Evolutionary conservation across 768 basidiomycete genomes (phyloP).

Genomic region (Lactarius quietus): DNA sequence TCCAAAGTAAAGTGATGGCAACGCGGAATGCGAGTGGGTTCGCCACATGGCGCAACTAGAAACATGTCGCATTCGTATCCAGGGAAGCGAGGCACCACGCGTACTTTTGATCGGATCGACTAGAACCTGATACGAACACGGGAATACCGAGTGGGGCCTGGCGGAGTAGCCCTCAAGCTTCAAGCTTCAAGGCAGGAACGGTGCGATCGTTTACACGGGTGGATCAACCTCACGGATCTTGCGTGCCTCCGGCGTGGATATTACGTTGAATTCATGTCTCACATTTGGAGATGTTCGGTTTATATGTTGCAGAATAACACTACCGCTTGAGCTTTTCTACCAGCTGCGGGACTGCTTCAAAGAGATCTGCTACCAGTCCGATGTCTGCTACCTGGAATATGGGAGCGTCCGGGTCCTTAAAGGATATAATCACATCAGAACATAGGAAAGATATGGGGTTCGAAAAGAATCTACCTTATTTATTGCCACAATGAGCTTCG

Average conservation of each 20-base stretch:
- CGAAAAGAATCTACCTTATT: constrained; percentile 68
- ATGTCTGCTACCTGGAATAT: constrained; percentile 99
- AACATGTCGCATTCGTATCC: neutral
- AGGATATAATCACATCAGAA: constrained; percentile 6
- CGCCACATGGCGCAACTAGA: neutral
- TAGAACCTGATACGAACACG: constrained; percentile 1
- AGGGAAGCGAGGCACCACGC: neutral
- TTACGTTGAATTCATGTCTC: neutral
- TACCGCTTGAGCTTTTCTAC: constrained; percentile 73
- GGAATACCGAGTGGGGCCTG: neutral
- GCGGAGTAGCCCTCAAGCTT: neutral
- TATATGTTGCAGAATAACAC: constrained; percentile 11
- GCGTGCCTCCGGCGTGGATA: neutral
- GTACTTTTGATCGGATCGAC: neutral
- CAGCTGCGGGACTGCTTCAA: constrained; percentile 86
- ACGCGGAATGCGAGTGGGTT: constrained; percentile 11
- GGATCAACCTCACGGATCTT: neutral
- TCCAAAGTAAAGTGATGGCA: neutral
- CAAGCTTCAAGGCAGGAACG: neutral
- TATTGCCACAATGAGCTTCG: constrained; percentile 95
- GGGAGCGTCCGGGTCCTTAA: constrained; percentile 91
- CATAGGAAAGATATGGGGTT: neutral
- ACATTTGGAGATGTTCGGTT: neutral
- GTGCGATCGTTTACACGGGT: neutral
- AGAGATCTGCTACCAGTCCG: constrained; percentile 92